Conservation (phyloP, 2,329 filamentous ascomycete species). For the Colletotrichum neosansevieriae region DNA sequence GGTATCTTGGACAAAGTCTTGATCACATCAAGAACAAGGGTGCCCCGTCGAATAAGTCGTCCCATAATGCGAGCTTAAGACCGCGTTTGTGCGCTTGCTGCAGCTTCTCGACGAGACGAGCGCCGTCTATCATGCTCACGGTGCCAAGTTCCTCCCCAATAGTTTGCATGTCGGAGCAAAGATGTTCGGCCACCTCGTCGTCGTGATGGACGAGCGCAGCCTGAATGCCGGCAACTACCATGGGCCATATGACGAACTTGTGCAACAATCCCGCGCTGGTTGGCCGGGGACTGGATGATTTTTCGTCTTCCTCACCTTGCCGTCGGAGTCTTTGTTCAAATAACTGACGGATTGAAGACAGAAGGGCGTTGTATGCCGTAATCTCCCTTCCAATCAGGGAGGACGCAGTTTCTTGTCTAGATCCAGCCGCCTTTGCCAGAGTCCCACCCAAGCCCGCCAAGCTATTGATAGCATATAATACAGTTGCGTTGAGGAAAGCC, state of each 20-base stretch:
- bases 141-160: slow-evolving; percentile 25
- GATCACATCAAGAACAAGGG: slow-evolving; percentile 29
- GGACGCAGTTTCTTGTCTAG: rapidly evolving
- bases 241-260: slow-evolving; percentile 30
- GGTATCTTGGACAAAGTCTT: background rate
- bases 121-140: slow-evolving; percentile 30
- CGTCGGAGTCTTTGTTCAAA: slow-evolving; percentile 19
- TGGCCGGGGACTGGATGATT: background rate
- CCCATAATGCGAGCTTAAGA: background rate
- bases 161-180: slow-evolving; percentile 20
- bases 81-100: background rate
- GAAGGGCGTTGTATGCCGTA: background rate
- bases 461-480: background rate
- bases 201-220: slow-evolving; percentile 13
- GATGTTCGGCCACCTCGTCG: background rate
- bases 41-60: slow-evolving; percentile 27
- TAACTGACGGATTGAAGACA: background rate
- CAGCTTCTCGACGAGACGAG: slow-evolving; percentile 16
- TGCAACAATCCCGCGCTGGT: slow-evolving; percentile 16
- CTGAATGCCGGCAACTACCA: slow-evolving; percentile 21
- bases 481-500: background rate
- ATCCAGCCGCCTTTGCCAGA: background rate
- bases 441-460: background rate
- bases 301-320: background rate
- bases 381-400: background rate